Conservation (phyloP, 164 flowering plant genomes). For the Annona cherimola region DNA sequence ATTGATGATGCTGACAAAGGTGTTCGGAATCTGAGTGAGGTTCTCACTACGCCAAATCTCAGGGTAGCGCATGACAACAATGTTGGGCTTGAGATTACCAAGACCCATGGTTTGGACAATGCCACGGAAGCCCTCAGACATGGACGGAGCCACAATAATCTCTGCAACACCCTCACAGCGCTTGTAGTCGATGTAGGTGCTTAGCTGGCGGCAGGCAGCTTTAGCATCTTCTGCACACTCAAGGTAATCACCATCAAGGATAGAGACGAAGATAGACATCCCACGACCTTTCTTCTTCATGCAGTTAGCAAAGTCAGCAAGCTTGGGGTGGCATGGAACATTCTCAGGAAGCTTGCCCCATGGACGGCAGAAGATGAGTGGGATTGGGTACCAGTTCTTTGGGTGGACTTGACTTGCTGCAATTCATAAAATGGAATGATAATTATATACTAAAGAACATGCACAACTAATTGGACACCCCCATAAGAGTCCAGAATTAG, state of each 20-base stretch:
- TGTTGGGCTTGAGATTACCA: slow-evolving; percentile 97
- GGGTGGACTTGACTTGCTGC: slow-evolving; percentile 98
- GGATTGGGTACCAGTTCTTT: slow-evolving; percentile 99
- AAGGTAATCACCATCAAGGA: slow-evolving; percentile 91
- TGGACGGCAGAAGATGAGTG: slow-evolving; percentile 92
- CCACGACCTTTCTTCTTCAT: slow-evolving; percentile 99
- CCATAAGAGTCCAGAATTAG: no score
- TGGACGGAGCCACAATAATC: slow-evolving; percentile 92
- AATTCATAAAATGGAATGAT: neutral
- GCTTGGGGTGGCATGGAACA: slow-evolving; percentile 99
- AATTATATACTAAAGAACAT: neutral
- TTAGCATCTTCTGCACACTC: slow-evolving; percentile 95
- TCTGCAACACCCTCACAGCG: slow-evolving; percentile 98
- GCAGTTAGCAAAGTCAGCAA: slow-evolving; percentile 97
- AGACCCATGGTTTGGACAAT: slow-evolving; percentile 99
- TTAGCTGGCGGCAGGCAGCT: slow-evolving; percentile 68
- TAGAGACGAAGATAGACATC: slow-evolving; percentile 92
- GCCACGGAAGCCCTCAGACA: slow-evolving; percentile 94
- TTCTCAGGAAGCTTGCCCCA: slow-evolving; percentile 99
- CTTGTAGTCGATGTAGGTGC: slow-evolving; percentile 87
- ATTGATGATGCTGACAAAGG: slow-evolving; percentile 89
- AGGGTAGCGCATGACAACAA: slow-evolving; percentile 96
- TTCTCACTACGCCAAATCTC: slow-evolving; percentile 99
- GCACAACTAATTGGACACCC: neutral
- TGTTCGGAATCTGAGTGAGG: slow-evolving; percentile 78